Evolutionary conservation across 345 rosid genomes (phyloP).

Genomic region (Odontarrhena argentea): DNA sequence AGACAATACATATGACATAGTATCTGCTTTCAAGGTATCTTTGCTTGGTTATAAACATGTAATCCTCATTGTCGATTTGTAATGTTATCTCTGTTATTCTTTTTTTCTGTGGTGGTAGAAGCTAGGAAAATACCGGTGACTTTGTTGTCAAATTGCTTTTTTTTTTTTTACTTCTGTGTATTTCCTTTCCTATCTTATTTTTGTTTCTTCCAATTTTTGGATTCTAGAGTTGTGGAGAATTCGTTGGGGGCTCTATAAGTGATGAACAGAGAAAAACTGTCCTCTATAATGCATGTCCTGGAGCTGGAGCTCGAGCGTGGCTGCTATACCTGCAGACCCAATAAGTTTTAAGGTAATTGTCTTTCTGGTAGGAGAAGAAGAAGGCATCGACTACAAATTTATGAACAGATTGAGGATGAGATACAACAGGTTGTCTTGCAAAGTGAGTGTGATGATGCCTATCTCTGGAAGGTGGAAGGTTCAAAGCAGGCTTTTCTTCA

Average conservation of each 20-base stretch:
- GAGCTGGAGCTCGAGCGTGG: constrained; percentile 98
- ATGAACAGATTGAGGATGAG: too few species aligned
- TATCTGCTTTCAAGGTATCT: constrained; percentile 94
- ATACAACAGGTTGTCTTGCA: too few species aligned
- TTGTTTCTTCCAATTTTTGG: neutral
- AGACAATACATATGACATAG: constrained; percentile 77
- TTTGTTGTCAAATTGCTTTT: constrained; percentile 1
- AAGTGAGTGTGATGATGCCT: too few species aligned
- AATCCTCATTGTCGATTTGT: neutral
- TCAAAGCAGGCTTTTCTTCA: too few species aligned
- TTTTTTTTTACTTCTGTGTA: neutral
- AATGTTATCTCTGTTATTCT: neutral
- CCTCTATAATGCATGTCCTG: constrained; percentile 84
- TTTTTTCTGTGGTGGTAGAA: neutral
- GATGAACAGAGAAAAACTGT: constrained; percentile 79
- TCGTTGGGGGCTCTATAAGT: constrained; percentile 75
- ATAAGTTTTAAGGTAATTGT: constrained; percentile 70
- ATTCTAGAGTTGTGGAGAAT: constrained; percentile 82
- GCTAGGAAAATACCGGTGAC: neutral
- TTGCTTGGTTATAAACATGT: neutral
- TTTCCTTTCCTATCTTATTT: constrained; percentile 3
- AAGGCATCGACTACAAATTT: too few species aligned
- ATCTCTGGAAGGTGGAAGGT: too few species aligned
- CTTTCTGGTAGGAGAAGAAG: too few species aligned
- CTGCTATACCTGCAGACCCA: constrained; percentile 83